Conservation (phyloP, 768 basidiomycete species). For the Cyclocybe cylindracea region DNA sequence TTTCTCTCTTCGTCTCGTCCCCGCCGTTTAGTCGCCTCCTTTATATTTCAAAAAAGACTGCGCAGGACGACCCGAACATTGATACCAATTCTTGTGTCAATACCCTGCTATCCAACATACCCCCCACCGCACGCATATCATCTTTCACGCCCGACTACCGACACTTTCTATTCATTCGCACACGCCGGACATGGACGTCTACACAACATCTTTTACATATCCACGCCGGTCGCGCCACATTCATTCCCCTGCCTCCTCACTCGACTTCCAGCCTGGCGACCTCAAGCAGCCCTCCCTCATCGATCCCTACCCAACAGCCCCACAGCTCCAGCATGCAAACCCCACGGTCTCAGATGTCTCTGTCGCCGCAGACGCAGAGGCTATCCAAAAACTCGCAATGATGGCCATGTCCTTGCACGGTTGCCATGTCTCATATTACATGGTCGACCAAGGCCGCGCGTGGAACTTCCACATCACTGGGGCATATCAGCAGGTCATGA, state of each 20-base stretch:
- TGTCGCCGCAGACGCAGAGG: constrained; percentile 59
- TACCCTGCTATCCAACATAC: constrained; percentile 49
- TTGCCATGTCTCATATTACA: constrained; percentile 80
- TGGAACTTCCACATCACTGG: constrained; percentile 94
- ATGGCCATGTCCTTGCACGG: constrained; percentile 80
- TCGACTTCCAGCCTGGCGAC: constrained; percentile 59
- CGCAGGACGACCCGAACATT: constrained; percentile 37
- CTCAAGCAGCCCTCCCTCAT: constrained; percentile 44
- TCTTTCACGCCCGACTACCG: constrained; percentile 11
- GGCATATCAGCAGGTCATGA: constrained; percentile 90
- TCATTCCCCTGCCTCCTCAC: constrained; percentile 62
- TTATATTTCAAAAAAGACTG: constrained; percentile 28
- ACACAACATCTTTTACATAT: constrained; percentile 92
- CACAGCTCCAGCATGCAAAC: constrained; percentile 41
- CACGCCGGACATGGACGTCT: constrained; percentile 76
- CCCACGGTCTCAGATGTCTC: constrained; percentile 36
- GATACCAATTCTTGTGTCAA: constrained; percentile 56
- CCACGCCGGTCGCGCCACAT: constrained; percentile 78
- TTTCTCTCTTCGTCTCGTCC: constrained; percentile 27
- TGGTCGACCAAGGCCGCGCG: constrained; percentile 67
- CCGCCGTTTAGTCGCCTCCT: constrained; percentile 30
- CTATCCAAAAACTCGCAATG: constrained; percentile 77
- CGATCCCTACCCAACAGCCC: constrained; percentile 37
- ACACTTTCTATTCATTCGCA: constrained; percentile 18
- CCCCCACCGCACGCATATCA: constrained; percentile 19